Conservation (phyloP, 208 protist genomes). For the Leishmania gerbilli region DNA sequence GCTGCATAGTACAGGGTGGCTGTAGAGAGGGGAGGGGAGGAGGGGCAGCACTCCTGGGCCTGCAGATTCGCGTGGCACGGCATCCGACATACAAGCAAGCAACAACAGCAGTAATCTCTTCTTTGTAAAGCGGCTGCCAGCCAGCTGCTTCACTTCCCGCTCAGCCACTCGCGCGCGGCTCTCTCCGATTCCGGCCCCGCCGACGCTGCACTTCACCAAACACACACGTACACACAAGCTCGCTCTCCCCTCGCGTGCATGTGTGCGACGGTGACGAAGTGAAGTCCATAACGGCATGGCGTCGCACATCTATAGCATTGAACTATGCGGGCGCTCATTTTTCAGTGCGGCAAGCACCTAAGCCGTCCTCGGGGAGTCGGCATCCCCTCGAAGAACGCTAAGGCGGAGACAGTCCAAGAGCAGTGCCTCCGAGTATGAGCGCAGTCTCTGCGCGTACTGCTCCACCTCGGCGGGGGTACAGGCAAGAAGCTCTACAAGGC, state of each 20-base stretch:
- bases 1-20: neutral
- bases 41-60: neutral
- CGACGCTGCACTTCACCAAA: neutral
- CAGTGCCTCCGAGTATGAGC: conserved; percentile 2
- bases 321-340: too few relatives aligned
- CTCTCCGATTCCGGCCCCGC: neutral
- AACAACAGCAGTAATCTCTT: neutral
- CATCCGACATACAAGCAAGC: too few relatives aligned
- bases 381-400: neutral
- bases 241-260: neutral
- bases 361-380: neutral
- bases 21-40: neutral
- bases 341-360: neutral
- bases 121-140: neutral
- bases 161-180: neutral
- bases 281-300: neutral
- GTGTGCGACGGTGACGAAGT: neutral
- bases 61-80: neutral
- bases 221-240: neutral
- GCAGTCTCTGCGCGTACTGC: conserved; percentile 8
- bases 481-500: conserved; percentile 9
- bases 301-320: too few relatives aligned
- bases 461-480: conserved; percentile 5
- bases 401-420: conserved; percentile 14
- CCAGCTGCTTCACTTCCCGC: neutral